Evolutionary conservation across 768 basidiomycete genomes (phyloP).

Genomic region (Tricholoma flavovirens): DNA sequence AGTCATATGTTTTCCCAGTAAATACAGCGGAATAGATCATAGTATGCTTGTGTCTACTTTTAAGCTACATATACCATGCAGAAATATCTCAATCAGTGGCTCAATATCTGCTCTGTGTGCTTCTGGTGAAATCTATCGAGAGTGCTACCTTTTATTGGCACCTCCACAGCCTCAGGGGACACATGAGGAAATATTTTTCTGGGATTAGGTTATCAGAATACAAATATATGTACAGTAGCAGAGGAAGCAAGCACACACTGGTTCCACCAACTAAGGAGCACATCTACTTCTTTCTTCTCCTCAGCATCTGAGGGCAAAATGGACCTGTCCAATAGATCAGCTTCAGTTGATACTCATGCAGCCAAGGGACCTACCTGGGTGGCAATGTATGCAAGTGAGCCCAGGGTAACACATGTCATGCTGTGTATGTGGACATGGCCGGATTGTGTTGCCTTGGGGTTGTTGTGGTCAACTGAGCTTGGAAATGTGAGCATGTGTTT

Average conservation of each 20-base stretch:
- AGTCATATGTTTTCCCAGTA: too few relatives aligned
- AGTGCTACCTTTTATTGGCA: background rate
- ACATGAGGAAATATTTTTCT: background rate
- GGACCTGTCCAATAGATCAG: too few relatives aligned
- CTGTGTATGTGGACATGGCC: background rate
- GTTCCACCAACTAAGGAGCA: slow-evolving; percentile 1
- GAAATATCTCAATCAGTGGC: too few relatives aligned
- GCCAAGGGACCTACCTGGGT: too few relatives aligned
- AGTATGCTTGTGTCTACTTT: too few relatives aligned
- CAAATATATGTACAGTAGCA: too few relatives aligned
- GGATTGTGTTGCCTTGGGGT: background rate
- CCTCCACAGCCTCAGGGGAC: background rate
- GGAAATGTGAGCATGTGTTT: background rate
- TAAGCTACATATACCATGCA: too few relatives aligned
- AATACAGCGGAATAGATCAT: too few relatives aligned
- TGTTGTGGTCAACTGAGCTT: background rate
- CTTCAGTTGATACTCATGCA: too few relatives aligned
- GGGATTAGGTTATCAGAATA: background rate
- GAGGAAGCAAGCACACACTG: too few relatives aligned
- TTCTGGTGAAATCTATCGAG: background rate
- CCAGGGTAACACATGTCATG: background rate
- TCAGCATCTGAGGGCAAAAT: background rate
- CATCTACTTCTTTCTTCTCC: background rate
- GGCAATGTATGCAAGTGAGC: background rate
- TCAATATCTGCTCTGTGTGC: background rate